Evolutionary conservation across 23 red algal species (phyloP).

Genomic region (Cyanidiococcus yangmingshanensis): DNA sequence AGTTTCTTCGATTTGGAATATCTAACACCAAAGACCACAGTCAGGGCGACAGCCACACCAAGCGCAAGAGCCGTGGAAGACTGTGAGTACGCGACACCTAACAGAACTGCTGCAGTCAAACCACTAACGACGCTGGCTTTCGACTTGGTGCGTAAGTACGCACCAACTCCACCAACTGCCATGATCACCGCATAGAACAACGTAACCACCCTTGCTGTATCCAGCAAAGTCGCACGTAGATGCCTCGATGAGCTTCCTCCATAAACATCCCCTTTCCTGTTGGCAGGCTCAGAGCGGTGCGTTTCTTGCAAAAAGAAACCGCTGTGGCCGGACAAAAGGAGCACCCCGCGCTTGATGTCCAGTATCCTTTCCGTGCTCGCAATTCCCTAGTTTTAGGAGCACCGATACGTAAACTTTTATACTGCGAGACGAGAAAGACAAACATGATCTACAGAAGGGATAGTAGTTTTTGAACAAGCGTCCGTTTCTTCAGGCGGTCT

Average conservation of each 20-base stretch:
- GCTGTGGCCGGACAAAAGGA: too few species aligned
- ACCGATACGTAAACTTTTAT: too few species aligned
- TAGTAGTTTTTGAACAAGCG: too few species aligned
- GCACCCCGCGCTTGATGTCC: too few species aligned
- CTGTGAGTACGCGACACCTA: conserved; percentile 46
- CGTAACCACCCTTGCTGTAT: not conserved
- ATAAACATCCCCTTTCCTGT: too few species aligned
- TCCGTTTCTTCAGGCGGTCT: too few species aligned
- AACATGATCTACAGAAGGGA: too few species aligned
- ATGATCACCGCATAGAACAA: conserved; percentile 54
- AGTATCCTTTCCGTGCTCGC: too few species aligned
- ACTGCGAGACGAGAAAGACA: too few species aligned
- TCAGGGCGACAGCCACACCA: conserved; percentile 38
- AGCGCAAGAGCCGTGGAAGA: conserved; percentile 48
- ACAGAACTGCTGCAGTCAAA: conserved; percentile 38
- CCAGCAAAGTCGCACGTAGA: not conserved
- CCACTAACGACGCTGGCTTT: conserved; percentile 43
- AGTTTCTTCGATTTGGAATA: conserved; percentile 78
- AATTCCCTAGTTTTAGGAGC: too few species aligned
- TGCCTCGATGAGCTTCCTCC: not conserved
- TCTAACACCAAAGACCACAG: conserved; percentile 56
- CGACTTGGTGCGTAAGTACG: conserved; percentile 39
- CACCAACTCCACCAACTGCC: conserved; percentile 54
- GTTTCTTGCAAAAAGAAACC: too few species aligned
- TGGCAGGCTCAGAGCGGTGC: too few species aligned